Evolutionary conservation across 2,329 filamentous ascomycete genomes (phyloP).

Genomic region (Diaporthe sp.): DNA sequence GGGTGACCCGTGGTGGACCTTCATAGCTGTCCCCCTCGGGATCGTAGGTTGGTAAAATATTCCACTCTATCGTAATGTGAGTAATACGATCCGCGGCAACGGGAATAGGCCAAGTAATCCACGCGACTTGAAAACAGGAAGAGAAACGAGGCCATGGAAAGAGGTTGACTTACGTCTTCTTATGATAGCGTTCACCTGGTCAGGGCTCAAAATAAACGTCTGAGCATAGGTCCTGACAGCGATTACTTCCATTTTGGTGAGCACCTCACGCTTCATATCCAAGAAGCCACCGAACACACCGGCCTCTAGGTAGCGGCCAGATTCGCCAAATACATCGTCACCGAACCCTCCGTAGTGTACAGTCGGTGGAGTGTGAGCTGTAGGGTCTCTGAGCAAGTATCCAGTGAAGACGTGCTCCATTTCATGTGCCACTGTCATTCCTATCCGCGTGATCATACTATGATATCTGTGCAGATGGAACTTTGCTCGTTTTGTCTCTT

Average conservation of each 20-base stretch:
- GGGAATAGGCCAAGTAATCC: too few species aligned
- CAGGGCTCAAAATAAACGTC: neutral
- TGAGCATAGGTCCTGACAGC: neutral
- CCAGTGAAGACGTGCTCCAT: too few species aligned
- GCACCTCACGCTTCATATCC: neutral
- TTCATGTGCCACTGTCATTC: too few species aligned
- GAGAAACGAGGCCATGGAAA: too few species aligned
- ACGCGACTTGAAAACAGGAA: too few species aligned
- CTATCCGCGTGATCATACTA: too few species aligned
- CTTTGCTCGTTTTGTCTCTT: too few species aligned
- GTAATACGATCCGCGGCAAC: neutral
- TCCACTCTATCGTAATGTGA: neutral
- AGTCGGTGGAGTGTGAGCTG: too few species aligned
- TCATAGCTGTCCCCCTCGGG: neutral
- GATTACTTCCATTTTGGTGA: neutral
- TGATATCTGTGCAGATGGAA: too few species aligned
- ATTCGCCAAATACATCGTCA: neutral
- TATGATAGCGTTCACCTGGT: neutral
- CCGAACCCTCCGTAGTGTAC: too few species aligned
- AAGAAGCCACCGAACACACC: neutral
- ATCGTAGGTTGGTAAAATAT: neutral
- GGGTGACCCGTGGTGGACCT: neutral
- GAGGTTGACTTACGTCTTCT: neutral
- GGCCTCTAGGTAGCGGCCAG: neutral
- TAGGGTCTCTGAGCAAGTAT: too few species aligned